These are phyloP conservation scores for Candida tropicalis DNA, from an alignment of 1,139 yeast genomes.

Conservation along the genomic window DNA sequence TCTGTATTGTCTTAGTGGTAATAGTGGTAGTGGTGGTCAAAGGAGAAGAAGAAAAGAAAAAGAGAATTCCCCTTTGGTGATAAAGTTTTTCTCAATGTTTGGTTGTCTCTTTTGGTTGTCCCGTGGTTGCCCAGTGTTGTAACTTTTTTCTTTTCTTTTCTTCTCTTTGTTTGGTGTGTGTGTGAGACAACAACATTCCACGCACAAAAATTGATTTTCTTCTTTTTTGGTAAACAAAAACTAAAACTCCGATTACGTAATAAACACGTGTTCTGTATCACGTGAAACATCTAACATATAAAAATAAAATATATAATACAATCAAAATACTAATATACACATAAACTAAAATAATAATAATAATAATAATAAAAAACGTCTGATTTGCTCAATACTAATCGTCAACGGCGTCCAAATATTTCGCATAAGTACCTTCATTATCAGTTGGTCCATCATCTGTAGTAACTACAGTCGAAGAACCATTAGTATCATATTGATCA, in stretches of 20 bases:
- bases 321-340: background rate
- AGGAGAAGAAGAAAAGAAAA: no score
- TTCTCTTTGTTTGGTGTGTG: no score
- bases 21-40: no score
- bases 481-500: background rate
- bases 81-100: no score
- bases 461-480: background rate
- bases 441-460: background rate
- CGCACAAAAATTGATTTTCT: no score
- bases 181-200: conserved; percentile 1
- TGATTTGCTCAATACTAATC: background rate
- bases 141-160: no score
- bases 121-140: conserved; percentile 5
- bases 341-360: background rate
- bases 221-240: no score
- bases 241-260: no score
- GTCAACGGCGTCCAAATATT: conserved; percentile 4
- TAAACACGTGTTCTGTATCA: background rate
- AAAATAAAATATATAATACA: background rate
- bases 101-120: conserved; percentile 1
- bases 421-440: conserved; percentile 1
- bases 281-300: no score
- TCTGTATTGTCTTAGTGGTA: no score
- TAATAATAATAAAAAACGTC: background rate
- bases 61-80: no score